Evolutionary conservation across 2,329 filamentous ascomycete genomes (phyloP).

Genomic region (Simplicillium sp.): DNA sequence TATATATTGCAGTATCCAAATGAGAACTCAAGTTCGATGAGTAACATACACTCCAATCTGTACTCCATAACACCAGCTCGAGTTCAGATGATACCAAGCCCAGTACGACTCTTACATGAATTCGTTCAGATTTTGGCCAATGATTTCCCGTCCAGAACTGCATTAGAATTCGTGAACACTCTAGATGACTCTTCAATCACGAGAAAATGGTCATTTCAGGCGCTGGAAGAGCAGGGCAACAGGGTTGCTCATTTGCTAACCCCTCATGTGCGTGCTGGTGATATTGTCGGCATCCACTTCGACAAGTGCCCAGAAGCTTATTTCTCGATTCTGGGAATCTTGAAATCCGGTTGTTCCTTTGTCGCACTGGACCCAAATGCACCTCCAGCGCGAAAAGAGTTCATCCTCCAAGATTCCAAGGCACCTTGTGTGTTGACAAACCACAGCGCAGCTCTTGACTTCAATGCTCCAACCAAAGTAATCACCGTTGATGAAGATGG

Average conservation of each 20-base stretch:
- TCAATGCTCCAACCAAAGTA: conserved; percentile 17
- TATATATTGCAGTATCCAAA: conserved; percentile 44
- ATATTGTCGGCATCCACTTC: conserved; percentile 67
- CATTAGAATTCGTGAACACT: conserved; percentile 64
- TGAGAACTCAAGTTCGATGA: conserved; percentile 7
- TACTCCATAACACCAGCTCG: conserved; percentile 60
- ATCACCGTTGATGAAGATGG: conserved; percentile 20
- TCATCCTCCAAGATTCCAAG: conserved; percentile 66
- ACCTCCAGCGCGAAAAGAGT: conserved; percentile 62
- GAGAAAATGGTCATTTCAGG: conserved; percentile 61
- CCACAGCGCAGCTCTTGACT: conserved; percentile 17
- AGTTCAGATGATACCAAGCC: conserved; percentile 44
- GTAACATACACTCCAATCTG: conserved; percentile 20
- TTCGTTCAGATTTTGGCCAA: conserved; percentile 61
- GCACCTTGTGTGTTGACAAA: conserved; percentile 55
- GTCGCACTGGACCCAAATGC: conserved; percentile 71
- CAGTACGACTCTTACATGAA: conserved; percentile 59
- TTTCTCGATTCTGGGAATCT: conserved; percentile 69
- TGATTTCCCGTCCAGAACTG: conserved; percentile 47
- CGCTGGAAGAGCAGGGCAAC: conserved; percentile 64
- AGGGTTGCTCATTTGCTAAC: conserved; percentile 58
- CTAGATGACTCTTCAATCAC: conserved; percentile 37
- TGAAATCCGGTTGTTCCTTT: conserved; percentile 76
- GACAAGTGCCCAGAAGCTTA: conserved; percentile 80
- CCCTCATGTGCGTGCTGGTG: conserved; percentile 39